Evolutionary conservation across 2,329 filamentous ascomycete genomes (phyloP).

Genomic region (Diatrype stigma): DNA sequence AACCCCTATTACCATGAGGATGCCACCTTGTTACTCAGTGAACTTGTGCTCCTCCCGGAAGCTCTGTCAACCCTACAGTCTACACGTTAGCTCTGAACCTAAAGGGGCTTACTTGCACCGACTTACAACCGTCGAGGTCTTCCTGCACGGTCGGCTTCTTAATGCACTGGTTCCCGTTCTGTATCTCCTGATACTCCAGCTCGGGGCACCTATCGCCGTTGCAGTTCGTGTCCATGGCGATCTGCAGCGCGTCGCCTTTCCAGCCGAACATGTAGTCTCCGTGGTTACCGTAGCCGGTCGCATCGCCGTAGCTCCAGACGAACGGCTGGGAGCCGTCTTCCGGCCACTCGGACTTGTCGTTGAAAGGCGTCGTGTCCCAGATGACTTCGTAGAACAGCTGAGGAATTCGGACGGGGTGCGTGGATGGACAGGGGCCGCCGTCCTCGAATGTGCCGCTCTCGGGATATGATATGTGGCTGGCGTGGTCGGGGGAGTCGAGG

Average conservation of each 20-base stretch:
- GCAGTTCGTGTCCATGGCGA: slow-evolving; percentile 17
- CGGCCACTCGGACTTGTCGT: slow-evolving; percentile 14
- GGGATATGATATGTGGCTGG: slow-evolving; percentile 47
- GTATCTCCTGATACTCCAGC: background rate
- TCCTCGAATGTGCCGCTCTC: slow-evolving; percentile 19
- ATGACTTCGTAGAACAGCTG: slow-evolving; percentile 23
- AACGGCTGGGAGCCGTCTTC: slow-evolving; percentile 22
- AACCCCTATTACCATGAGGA: too few species aligned
- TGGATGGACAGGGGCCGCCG: slow-evolving; percentile 18
- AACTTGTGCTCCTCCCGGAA: background rate
- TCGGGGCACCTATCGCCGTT: background rate
- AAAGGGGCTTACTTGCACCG: background rate
- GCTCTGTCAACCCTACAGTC: background rate
- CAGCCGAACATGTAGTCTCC: slow-evolving; percentile 32
- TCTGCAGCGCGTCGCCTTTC: slow-evolving; percentile 31
- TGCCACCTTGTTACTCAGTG: background rate
- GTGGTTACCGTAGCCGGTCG: slow-evolving; percentile 28
- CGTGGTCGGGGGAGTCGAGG: slow-evolving; percentile 41
- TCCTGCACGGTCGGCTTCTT: background rate
- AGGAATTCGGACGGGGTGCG: slow-evolving; percentile 21
- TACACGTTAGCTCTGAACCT: background rate
- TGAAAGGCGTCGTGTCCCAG: slow-evolving; percentile 23
- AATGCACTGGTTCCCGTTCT: background rate
- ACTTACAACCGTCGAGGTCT: background rate
- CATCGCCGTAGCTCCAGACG: slow-evolving; percentile 18